Conservation (phyloP, 495 filamentous ascomycete genomes). For the Penicillium antarcticum region DNA sequence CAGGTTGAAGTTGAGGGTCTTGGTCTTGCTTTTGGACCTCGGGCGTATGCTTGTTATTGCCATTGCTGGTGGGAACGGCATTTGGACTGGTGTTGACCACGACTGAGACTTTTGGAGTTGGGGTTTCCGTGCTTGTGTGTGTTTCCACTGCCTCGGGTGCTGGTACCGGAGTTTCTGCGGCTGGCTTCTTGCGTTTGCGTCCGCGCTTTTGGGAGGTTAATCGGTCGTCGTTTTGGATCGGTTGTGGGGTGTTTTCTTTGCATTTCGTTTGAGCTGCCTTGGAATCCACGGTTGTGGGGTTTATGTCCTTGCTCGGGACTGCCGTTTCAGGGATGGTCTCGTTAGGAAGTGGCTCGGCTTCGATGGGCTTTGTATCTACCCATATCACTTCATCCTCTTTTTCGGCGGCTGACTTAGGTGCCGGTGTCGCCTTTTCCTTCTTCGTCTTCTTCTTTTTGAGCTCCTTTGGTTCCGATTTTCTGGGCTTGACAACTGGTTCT, state of each 20-base stretch:
- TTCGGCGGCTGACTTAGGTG: constrained; percentile 17
- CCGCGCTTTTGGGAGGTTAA: constrained; percentile 42
- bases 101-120: not conserved
- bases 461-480: constrained; percentile 16
- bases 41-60: not conserved
- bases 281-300: not conserved
- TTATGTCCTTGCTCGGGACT: not conserved
- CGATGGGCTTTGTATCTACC: constrained; percentile 31
- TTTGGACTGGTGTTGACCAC: not conserved
- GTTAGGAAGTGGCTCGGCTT: not conserved
- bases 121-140: not conserved
- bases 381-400: constrained; percentile 36
- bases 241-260: not conserved
- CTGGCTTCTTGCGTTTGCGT: constrained; percentile 41
- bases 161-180: constrained; percentile 11
- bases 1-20: not conserved
- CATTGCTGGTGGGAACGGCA: not conserved
- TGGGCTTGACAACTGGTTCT: not conserved
- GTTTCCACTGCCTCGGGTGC: not conserved
- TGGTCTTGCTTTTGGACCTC: not conserved
- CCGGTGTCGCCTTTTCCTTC: constrained; percentile 36
- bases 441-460: constrained; percentile 40
- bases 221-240: constrained; percentile 1
- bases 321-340: not conserved
- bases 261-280: not conserved